Evolutionary conservation across 2,329 filamentous ascomycete genomes (phyloP), one percentile per base, ranked within the genome.

Genomic region (Rhexocercosporidium sp.): DNA sequence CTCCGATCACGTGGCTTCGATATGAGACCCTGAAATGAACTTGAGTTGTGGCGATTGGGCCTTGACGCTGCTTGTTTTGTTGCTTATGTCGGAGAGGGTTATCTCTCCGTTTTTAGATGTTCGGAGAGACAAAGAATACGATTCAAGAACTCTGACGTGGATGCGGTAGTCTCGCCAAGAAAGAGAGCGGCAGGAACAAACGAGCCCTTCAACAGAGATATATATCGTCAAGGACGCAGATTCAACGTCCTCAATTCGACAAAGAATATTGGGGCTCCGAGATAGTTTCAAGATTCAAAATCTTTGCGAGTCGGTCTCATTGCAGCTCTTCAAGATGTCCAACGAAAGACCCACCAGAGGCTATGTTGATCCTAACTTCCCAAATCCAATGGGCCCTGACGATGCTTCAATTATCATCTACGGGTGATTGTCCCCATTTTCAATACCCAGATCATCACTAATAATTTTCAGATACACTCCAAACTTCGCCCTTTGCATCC

Each of bases 391-490:
- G 20, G 64, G 60, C 4, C 47, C 59, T 57, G 56, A 27, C 9
- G 64, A 69, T 65, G 60, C 67, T 1, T 12, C 41, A 8, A 62
- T 69, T 6, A 66, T 69, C n/a, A 66, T 69, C 34, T 69, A 69
- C 16, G 64, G 64, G 63, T 64, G 51, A 59, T 29, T 16, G 27
- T 22, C 7, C 8, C 39, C 12, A 18, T 20, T 22, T 34, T 22
- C 37, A 54, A 20, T 27, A 27, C 29, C 54, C 29, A 53, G 11
- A 37, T 49, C 9, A n/a, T 16, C 22, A 18, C 44, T 46, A 18
- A 59, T 20, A 12, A 3, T 1, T 12, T n/a, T 41, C 25, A 66
- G 65, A 44, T 66, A 63, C 31, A 59, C 41, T 7, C 65, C 65
- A 12, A 59, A 66, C 31, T 51, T 63, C 31, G 27, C 47, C 3